A percentile compares a stretch with the other conserved stretches of the same genome.
These are phyloP conservation scores for Quercus phellos DNA, from an alignment of 331 rosid species.

Conservation along the genomic window DNA sequence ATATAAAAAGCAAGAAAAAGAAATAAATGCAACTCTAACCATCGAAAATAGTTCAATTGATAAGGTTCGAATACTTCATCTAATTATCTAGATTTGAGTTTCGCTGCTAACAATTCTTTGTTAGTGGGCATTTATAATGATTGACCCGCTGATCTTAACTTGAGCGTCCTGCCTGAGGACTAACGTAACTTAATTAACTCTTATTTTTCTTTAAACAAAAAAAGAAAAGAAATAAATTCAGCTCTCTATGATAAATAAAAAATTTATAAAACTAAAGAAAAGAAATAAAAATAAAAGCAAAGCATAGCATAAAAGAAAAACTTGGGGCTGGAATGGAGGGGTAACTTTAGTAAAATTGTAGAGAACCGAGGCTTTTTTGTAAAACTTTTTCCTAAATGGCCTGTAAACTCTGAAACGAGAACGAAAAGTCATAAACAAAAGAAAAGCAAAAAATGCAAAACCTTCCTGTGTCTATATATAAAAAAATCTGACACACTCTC, in stretches of 20 bases:
- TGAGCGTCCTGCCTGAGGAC: accelerated
- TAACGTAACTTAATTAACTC: no score
- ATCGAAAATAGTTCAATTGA: accelerated
- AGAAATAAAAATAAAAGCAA: no score
- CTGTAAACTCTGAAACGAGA: constrained; percentile 1
- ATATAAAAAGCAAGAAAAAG: no score
- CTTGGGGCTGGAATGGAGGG: not conserved
- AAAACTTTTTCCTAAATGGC: not conserved
- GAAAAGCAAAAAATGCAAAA: constrained; percentile 8
- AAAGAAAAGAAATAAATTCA: not conserved
- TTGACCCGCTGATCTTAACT: accelerated
- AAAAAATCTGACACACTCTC: constrained; percentile 25
- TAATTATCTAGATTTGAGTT: no score
- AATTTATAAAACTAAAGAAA: not conserved
- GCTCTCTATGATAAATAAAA: not conserved
- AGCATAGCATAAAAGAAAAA: no score
- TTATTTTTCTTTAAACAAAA: no score
- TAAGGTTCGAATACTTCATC: accelerated
- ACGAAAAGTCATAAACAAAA: not conserved
- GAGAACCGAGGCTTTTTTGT: not conserved
- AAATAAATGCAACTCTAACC: no score
- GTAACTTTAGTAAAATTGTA: constrained; percentile 12
- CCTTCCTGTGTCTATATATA: constrained; percentile 4
- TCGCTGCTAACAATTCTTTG: accelerated
- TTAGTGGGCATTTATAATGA: no score